Conservation (phyloP, 371 early-diverging fungal species). For the Syncephalastrum monosporum region DNA sequence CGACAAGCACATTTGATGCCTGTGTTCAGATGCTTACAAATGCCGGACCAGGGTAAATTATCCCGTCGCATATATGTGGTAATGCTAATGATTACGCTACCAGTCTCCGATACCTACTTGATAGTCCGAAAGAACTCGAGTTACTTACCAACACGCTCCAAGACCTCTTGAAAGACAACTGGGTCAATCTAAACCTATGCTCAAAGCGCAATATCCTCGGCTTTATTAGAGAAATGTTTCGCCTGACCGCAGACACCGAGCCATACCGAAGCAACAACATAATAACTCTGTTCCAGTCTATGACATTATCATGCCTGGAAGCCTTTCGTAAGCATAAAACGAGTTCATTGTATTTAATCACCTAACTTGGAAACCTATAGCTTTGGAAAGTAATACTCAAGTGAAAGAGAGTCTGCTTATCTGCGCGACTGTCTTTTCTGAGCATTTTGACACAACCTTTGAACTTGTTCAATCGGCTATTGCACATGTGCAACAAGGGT, state of each 20-base stretch:
- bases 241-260: no score
- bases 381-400: slow-evolving; percentile 22
- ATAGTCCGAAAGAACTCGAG: slow-evolving; percentile 1
- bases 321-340: slow-evolving; percentile 16
- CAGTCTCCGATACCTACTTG: slow-evolving; percentile 8
- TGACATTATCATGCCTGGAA: slow-evolving; percentile 3
- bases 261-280: no score
- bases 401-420: slow-evolving; percentile 20
- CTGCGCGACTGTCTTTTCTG: slow-evolving; percentile 21
- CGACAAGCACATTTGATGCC: slow-evolving; percentile 23
- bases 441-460: slow-evolving; percentile 22
- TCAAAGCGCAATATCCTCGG: no score
- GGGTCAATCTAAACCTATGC: no score
- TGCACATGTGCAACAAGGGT: slow-evolving; percentile 24
- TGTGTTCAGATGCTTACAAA: slow-evolving; percentile 21
- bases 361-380: slow-evolving; percentile 10
- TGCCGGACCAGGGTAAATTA: slow-evolving; percentile 27
- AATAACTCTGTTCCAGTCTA: no score
- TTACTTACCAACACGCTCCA: slow-evolving; percentile 6
- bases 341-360: not conserved
- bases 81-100: not conserved
- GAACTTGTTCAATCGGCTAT: slow-evolving; percentile 20
- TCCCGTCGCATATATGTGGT: not conserved
- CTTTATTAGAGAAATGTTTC: no score
- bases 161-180: slow-evolving; percentile 11